A percentile compares a stretch with the other conserved stretches of the same genome.
Evolutionary conservation across 2,329 filamentous ascomycete genomes (phyloP).

Genomic region (Alternaria arbusti): DNA sequence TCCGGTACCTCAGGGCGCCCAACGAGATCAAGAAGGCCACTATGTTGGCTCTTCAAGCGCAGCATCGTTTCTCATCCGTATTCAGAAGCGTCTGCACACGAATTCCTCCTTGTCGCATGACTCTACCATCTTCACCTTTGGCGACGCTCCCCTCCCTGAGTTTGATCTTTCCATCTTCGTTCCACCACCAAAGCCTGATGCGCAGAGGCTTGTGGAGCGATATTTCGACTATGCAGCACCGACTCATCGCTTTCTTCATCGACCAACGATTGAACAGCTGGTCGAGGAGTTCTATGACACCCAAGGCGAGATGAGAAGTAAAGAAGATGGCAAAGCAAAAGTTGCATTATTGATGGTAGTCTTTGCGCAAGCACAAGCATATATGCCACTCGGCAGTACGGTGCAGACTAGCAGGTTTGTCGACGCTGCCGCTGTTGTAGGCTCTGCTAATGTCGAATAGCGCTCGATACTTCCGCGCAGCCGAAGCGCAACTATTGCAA

Average conservation of each 20-base stretch:
- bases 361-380: constrained; percentile 59
- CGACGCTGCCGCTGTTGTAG: neutral
- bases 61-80: constrained; percentile 58
- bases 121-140: constrained; percentile 58
- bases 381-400: constrained; percentile 43
- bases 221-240: constrained; percentile 68
- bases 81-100: constrained; percentile 58
- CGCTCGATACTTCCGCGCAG: constrained; percentile 53
- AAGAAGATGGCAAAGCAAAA: constrained; percentile 51
- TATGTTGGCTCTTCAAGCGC: constrained; percentile 58
- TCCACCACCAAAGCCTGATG: constrained; percentile 52
- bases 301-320: constrained; percentile 49
- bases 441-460: constrained; percentile 15
- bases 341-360: constrained; percentile 60
- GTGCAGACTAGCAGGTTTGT: constrained; percentile 34
- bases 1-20: constrained; percentile 51
- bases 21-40: constrained; percentile 56
- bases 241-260: constrained; percentile 65
- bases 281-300: constrained; percentile 57
- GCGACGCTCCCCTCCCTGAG: constrained; percentile 57
- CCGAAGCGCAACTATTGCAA: constrained; percentile 53
- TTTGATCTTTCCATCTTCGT: constrained; percentile 54
- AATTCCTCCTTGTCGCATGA: constrained; percentile 46
- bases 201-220: constrained; percentile 54
- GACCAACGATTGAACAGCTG: constrained; percentile 57